Percentiles rank a stretch among this genome's conserved stretches.
phyloP scores from a whole-genome alignment of 2,329 filamentous ascomycete genomes.

The Phaeoacremonium minimum region DNA sequence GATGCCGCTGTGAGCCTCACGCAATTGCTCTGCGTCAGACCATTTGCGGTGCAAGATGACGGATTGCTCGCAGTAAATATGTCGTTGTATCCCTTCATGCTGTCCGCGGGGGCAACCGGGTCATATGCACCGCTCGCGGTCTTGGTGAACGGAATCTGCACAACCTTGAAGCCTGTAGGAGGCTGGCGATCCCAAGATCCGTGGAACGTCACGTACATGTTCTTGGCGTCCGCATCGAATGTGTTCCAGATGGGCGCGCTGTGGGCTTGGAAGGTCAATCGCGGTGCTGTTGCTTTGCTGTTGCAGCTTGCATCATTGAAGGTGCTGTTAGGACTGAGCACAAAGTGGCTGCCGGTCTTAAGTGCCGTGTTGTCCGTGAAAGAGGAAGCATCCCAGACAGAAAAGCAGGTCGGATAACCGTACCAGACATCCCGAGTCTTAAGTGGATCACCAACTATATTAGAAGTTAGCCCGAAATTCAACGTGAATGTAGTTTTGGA shows the following conservation, averaged over 20 bases:
- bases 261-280: slow-evolving; percentile 48
- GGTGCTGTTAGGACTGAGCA: slow-evolving; percentile 25
- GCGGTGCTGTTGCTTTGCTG: slow-evolving; percentile 27
- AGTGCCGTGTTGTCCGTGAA: slow-evolving; percentile 15
- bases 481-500: too few relatives aligned
- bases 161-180: slow-evolving; percentile 8
- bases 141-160: neutral
- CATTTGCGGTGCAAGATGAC: slow-evolving; percentile 22
- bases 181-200: slow-evolving; percentile 54
- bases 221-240: slow-evolving; percentile 54
- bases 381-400: slow-evolving; percentile 19
- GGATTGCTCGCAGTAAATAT: slow-evolving; percentile 19
- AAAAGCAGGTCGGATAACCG: slow-evolving; percentile 51
- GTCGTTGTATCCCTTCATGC: slow-evolving; percentile 22
- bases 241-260: slow-evolving; percentile 69
- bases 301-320: slow-evolving; percentile 30
- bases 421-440: slow-evolving; percentile 20
- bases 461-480: too few relatives aligned
- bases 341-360: slow-evolving; percentile 31
- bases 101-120: slow-evolving; percentile 20
- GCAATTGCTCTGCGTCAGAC: slow-evolving; percentile 29
- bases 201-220: slow-evolving; percentile 66
- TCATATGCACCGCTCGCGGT: slow-evolving; percentile 17
- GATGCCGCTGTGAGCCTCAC: slow-evolving; percentile 24
- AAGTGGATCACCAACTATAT: slow-evolving; percentile 20